Base-by-base conservation (phyloP, 345 rosid species). In the Melastoma malabathricum region DNA sequence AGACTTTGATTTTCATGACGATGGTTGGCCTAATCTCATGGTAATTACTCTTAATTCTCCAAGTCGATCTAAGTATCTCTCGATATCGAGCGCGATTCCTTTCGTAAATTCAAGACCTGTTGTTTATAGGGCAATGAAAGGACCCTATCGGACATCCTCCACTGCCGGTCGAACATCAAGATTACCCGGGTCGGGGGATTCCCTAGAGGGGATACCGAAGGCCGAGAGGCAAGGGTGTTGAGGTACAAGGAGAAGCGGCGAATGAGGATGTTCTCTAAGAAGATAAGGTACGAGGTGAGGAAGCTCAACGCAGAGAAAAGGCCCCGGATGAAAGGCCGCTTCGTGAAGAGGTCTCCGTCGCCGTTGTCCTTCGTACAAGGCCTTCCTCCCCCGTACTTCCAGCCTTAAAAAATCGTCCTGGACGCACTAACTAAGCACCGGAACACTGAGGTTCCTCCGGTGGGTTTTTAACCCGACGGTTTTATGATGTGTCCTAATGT, bases 281-380 rank as follows among this genome's bases (percentile, higher is more conserved):
- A 86, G 78, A 89, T 83, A 68, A 73, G 97, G 66, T 89, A 86
- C 61, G 88, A 89, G 62, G 97, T 89, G 9, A 71, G 97, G 61
- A 89, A 86, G 59, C 17, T 81, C 63, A 78, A 89, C 48, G 97
- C 97, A 0, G 95, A 89, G 77, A 83, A 83, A 61, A 81, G 90
- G 78, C 97, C 97, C 1, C 57, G 97, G 52, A 83, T 89, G 94
- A 89, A 89, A 71, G 97, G 97, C 43, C 80, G 95, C 60, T 89
- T 89, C 56, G 90, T 89, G 13, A 89, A 89, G 74, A 79, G 86
- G 65, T 15, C 84, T 47, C n/a, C 61, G 17, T 3, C 25, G 4
- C 8, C 13, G 3, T 14, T 7, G 3, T 23, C 25, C 48, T 20
- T 25, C 48, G 7, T 13, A 16, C 50, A 6, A 22, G n/a, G 29